These are phyloP conservation scores for Pisolithus thermaeus DNA, from an alignment of 1,284 basidiomycete genomes.

Conservation along the genomic window DNA sequence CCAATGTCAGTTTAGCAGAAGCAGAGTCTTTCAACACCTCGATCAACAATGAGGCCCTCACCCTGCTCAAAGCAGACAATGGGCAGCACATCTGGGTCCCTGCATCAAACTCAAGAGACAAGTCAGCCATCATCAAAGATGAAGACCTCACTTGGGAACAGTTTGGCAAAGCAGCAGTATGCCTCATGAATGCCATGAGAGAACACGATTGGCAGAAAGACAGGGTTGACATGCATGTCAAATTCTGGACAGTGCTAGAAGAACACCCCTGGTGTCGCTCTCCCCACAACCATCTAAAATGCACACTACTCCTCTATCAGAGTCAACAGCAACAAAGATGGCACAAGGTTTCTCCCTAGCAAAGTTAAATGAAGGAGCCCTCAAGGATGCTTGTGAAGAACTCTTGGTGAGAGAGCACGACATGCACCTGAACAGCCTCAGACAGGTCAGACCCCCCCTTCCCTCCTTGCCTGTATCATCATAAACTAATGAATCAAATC, in stretches of 20 bases:
- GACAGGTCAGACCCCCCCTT: too few species aligned
- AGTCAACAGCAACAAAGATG: not conserved
- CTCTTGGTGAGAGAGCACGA: constrained; percentile 19
- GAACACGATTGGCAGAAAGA: not conserved
- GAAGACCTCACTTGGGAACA: not conserved
- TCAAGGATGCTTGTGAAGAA: constrained; percentile 7
- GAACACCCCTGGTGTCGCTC: not conserved
- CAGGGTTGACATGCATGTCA: not conserved
- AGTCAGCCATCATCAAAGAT: not conserved
- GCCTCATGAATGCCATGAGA: not conserved
- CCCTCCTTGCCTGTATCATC: too few species aligned
- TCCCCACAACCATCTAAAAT: not conserved
- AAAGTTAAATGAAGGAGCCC: not conserved
- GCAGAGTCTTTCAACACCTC: not conserved
- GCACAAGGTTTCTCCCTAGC: not conserved
- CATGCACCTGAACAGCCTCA: constrained; percentile 11
- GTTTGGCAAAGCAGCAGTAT: not conserved
- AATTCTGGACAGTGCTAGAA: not conserved
- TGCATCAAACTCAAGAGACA: not conserved
- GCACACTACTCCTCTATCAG: not conserved
- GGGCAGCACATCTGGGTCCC: not conserved
- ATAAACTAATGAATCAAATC: too few species aligned
- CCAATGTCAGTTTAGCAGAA: constrained; percentile 2
- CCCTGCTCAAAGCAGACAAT: not conserved
- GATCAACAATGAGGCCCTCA: not conserved